Evolutionary conservation across 768 basidiomycete species (phyloP).

Genomic region (Boletellus sp.): DNA sequence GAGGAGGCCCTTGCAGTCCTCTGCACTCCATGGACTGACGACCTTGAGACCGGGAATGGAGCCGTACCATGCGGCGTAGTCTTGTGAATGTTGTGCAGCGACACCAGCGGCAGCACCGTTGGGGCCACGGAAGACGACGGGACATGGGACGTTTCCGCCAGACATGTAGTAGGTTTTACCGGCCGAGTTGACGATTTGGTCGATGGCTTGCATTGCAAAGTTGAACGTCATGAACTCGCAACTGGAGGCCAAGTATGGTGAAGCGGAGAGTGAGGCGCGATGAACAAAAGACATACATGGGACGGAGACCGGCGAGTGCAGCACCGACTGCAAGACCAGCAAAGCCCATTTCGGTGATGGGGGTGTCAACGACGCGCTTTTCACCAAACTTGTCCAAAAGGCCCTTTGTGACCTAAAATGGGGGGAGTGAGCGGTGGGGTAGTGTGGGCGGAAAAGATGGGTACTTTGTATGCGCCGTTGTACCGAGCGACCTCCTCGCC

Average conservation of each 20-base stretch:
- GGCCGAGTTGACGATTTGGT: slow-evolving; percentile 99
- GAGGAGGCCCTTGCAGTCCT: slow-evolving; percentile 97
- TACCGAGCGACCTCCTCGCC: slow-evolving; percentile 99
- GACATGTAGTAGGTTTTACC: slow-evolving; percentile 99
- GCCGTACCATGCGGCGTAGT: slow-evolving; percentile 95
- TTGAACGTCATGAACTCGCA: slow-evolving; percentile 99
- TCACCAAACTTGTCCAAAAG: slow-evolving; percentile 99
- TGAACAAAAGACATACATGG: slow-evolving; percentile 55
- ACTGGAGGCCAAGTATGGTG: slow-evolving; percentile 36
- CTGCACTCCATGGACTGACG: slow-evolving; percentile 95
- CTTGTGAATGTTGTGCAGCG: slow-evolving; percentile 95
- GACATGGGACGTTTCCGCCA: slow-evolving; percentile 96
- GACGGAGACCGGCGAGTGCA: slow-evolving; percentile 90
- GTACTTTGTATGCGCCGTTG: slow-evolving; percentile 94
- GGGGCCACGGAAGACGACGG: slow-evolving; percentile 98
- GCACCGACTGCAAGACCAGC: slow-evolving; percentile 95
- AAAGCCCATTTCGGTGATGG: slow-evolving; percentile 98
- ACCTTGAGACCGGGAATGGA: slow-evolving; percentile 95
- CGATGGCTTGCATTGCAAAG: slow-evolving; percentile 99
- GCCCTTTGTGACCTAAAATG: slow-evolving; percentile 86
- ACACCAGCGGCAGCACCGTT: slow-evolving; percentile 99
- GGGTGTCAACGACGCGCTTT: slow-evolving; percentile 95
- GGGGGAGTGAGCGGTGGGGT: slow-evolving; percentile 9
- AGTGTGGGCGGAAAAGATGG: slow-evolving; percentile 2
- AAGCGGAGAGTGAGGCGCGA: slow-evolving; percentile 1